Evolutionary conservation across 148 eudicot genomes (phyloP), one percentile per base, ranked within the genome.

Genomic region (Amaranthus palmeri): DNA sequence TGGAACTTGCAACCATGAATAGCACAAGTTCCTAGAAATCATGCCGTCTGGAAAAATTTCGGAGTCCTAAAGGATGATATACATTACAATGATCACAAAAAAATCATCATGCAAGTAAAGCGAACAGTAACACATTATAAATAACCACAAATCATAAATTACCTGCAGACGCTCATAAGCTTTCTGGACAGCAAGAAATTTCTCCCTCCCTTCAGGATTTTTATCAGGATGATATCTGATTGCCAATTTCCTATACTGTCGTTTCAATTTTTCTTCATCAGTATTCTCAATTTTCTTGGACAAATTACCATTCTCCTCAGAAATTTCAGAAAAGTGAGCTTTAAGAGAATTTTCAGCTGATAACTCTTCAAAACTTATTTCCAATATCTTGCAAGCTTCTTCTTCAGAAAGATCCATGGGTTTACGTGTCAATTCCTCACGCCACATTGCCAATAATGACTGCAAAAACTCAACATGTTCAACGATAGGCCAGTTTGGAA

Each of bases 381-480:
- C 97, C 55, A 96, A 78, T 84, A 96, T 90, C 83, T 86, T 96
- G 83, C 93, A 96, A 78, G 99, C 99, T 77, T 85, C 99, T 84
- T 86, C 99, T 85, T 96, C 99, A 79, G 99, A 96, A 77, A 96
- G 97, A 82, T 96, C 99, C 99, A 96, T 88, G 51, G 99, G 99
- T 83, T 87, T 96, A 67, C 99, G 82, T 48, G 99, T 92, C 80
- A 96, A 79, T 76, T 96, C 99, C 79, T 92, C 99, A 73, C 97
- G 99, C 99, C 99, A 96, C 99, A 96, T 96, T 65, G 83, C 93
- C 71, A 96, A 81, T 83, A 96, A 81, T 57, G 99, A 96, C 77
- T 96, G 99, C 54, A 96, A 81, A 79, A 96, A 96, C 81, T 96
- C 99, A 72, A 96, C 96, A 85, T 96, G 99, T 76, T 96, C 99